These are phyloP conservation scores for Phlebopus sp. DNA, from an alignment of 1,284 basidiomycete species.

Conservation along the genomic window DNA sequence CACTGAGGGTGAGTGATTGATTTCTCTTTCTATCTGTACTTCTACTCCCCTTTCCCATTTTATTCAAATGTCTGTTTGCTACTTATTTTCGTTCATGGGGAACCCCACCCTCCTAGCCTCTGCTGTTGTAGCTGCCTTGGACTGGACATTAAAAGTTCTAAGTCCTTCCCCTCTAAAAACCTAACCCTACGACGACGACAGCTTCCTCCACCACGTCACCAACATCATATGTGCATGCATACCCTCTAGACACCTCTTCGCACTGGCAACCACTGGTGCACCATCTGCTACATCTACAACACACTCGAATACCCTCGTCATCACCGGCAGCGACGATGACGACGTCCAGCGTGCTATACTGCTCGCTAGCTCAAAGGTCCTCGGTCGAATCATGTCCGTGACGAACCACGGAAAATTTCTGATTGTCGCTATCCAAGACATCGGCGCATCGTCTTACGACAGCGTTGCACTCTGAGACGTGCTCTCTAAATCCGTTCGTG, in stretches of 20 bases:
- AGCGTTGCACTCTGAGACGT: slow-evolving; percentile 63
- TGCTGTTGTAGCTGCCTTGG: too few species aligned
- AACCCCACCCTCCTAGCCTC: too few species aligned
- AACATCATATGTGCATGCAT: slow-evolving; percentile 41
- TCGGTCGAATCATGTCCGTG: slow-evolving; percentile 49
- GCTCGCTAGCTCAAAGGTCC: slow-evolving; percentile 60
- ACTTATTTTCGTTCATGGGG: too few species aligned
- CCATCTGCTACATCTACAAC: slow-evolving; percentile 21
- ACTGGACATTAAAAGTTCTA: too few species aligned
- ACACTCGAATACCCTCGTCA: slow-evolving; percentile 45
- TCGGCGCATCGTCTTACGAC: slow-evolving; percentile 55
- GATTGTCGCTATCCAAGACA: slow-evolving; percentile 47
- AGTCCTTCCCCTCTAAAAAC: too few species aligned
- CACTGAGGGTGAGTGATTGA: too few species aligned
- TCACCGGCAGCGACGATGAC: slow-evolving; percentile 52
- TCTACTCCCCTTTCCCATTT: too few species aligned
- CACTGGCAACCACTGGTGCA: slow-evolving; percentile 47
- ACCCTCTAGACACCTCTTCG: slow-evolving; percentile 51
- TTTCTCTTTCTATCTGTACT: too few species aligned
- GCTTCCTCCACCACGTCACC: slow-evolving; percentile 54
- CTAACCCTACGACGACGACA: slow-evolving; percentile 51
- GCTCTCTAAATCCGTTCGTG: slow-evolving; percentile 54
- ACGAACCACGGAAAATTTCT: slow-evolving; percentile 39
- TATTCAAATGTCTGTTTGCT: too few species aligned
- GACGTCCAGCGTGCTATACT: slow-evolving; percentile 62